Evolutionary conservation across 1,139 yeast genomes (phyloP).

Genomic region (Kodamaea anthophila): DNA sequence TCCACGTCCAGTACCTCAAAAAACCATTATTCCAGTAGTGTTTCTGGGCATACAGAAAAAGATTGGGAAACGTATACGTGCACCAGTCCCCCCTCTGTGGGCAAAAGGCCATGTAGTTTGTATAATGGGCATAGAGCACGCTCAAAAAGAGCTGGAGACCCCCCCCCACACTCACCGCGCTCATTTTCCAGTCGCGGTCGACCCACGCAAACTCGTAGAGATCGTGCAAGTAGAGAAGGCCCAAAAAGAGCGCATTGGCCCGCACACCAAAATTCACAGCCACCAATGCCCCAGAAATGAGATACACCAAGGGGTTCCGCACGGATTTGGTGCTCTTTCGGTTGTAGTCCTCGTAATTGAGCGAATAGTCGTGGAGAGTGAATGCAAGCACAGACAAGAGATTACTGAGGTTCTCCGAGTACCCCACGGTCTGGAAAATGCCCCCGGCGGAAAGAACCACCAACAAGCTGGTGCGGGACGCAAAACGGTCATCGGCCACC

Average conservation of each 20-base stretch:
- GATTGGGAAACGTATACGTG: slow-evolving; percentile 43
- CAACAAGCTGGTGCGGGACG: slow-evolving; percentile 4
- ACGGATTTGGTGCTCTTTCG: slow-evolving; percentile 11
- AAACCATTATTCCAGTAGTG: slow-evolving; percentile 86
- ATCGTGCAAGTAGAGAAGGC: slow-evolving; percentile 61
- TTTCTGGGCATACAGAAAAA: slow-evolving; percentile 69
- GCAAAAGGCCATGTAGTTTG: slow-evolving; percentile 58
- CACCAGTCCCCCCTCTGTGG: slow-evolving; percentile 76
- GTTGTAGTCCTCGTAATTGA: slow-evolving; percentile 13
- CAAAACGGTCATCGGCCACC: slow-evolving; percentile 1
- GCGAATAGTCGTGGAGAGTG: slow-evolving; percentile 40
- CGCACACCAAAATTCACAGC: slow-evolving; percentile 58
- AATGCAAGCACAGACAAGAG: slow-evolving; percentile 59
- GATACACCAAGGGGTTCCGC: slow-evolving; percentile 19
- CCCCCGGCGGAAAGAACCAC: slow-evolving; percentile 69
- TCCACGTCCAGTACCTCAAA: slow-evolving; percentile 70
- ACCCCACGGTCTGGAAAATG: slow-evolving; percentile 66
- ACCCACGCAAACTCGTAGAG: slow-evolving; percentile 22
- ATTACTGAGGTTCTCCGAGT: slow-evolving; percentile 73
- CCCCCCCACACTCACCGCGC: slow-evolving; percentile 34
- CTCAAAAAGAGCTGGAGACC: slow-evolving; percentile 50
- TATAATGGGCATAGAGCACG: slow-evolving; percentile 41
- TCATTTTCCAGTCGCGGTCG: slow-evolving; percentile 13
- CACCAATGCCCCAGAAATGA: slow-evolving; percentile 54
- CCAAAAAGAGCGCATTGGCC: slow-evolving; percentile 72